Evolutionary conservation across 2,329 filamentous ascomycete species (phyloP), one percentile per base, ranked within the genome.

Genomic region (Xylariales sp.): DNA sequence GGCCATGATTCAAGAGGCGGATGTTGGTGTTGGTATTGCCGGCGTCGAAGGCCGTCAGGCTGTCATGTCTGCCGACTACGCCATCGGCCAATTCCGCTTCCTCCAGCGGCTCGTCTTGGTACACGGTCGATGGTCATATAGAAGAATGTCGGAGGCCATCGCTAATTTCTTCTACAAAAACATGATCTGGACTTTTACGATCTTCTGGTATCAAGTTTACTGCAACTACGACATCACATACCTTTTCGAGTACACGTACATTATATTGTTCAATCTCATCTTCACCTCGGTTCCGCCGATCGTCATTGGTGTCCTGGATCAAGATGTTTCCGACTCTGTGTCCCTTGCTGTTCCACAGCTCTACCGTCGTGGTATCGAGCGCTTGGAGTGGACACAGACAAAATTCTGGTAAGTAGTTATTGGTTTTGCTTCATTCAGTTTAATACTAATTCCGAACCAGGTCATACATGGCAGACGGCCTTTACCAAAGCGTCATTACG

Each of bases 151-250:
- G 36, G 96, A 99, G 83, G 93, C 91, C 54, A 97, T 97, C 76
- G 93, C 94, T 79, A 99, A 99, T 80, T 99, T 99, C 86, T 99
- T 99, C 85, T 99, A 98, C 89, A 99, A 99, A 91, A 99, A 98
- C 83, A 92, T 99, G 81, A 91, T 98, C 60, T 99, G 96, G 96
- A 96, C 93, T 0, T 95, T 97, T 77, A 88, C 91, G 50, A 92
- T 99, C 66, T 97, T 98, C 86, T 98, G 95, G 95, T 99, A 93
- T 81, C 94, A 97, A 78, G 93, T 97, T 62, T 99, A 92, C 81
- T 93, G 92, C 84, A 91, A 97, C 81, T 97, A 97, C 79, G 96
- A 99, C 82, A 94, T 95, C 80, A 95, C 95, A 53, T 98, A 97
- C 78, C 89, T 97, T 61, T 97, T 97, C 83, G 96, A 99, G 80